Conservation (phyloP, 208 protist genomes). For the Novymonas esmeraldas region DNA sequence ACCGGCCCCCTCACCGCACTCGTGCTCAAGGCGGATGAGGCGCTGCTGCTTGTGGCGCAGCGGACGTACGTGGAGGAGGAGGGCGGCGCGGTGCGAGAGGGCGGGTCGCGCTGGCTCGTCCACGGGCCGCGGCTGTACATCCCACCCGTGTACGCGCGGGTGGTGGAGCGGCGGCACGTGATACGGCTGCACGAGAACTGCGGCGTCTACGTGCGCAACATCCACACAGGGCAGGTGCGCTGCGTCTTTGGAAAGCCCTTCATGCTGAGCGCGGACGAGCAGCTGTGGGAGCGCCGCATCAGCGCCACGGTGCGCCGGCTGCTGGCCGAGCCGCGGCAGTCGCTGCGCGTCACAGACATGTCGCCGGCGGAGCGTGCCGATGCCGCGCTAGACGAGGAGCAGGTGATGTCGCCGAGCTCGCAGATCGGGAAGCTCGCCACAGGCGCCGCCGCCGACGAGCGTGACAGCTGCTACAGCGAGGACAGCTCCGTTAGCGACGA, state of each 20-base stretch:
- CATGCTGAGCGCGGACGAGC: slow-evolving; percentile 72
- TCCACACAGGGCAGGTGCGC: slow-evolving; percentile 73
- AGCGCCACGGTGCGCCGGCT: slow-evolving; percentile 50
- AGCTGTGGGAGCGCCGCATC: slow-evolving; percentile 84
- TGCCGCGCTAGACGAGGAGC: slow-evolving; percentile 15
- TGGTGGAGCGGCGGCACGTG: slow-evolving; percentile 86
- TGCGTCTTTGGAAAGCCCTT: slow-evolving; percentile 56
- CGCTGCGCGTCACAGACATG: slow-evolving; percentile 41
- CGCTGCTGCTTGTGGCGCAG: slow-evolving; percentile 25
- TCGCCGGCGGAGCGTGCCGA: slow-evolving; percentile 22
- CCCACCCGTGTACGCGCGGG: slow-evolving; percentile 89
- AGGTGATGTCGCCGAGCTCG: slow-evolving; percentile 2
- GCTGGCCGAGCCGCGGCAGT: slow-evolving; percentile 46
- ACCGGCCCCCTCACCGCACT: slow-evolving; percentile 57
- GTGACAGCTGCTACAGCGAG: slow-evolving; percentile 4
- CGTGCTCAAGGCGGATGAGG: slow-evolving; percentile 54
- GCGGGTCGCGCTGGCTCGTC: slow-evolving; percentile 93
- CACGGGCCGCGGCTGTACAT: slow-evolving; percentile 92
- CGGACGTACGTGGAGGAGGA: slow-evolving; percentile 23
- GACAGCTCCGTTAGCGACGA: background rate
- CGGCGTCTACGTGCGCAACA: slow-evolving; percentile 96
- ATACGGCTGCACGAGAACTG: slow-evolving; percentile 94
- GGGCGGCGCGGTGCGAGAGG: slow-evolving; percentile 13
- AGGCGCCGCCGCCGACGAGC: background rate
- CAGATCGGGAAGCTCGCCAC: background rate